These are phyloP conservation scores for Paxillus involutus DNA, from an alignment of 768 basidiomycete species.

Conservation along the genomic window DNA sequence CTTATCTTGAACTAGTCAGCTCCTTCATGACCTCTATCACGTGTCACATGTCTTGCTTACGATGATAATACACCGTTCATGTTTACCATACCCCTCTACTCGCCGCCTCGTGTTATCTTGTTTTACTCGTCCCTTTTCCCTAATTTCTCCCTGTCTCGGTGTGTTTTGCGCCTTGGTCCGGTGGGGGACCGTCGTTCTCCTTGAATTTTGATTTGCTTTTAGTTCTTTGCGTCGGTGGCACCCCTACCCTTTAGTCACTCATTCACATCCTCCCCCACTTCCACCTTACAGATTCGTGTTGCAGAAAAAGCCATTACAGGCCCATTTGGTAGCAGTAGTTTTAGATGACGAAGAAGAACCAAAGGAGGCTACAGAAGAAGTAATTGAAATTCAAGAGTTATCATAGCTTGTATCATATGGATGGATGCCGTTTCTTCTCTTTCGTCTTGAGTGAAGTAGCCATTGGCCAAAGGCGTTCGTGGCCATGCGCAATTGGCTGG, in stretches of 20 bases:
- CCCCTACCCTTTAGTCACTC: slow-evolving; percentile 4
- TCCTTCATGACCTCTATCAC: slow-evolving; percentile 13
- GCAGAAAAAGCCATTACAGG: slow-evolving; percentile 20
- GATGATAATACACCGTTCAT: slow-evolving; percentile 24
- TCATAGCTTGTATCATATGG: slow-evolving; percentile 33
- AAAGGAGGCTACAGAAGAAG: slow-evolving; percentile 31
- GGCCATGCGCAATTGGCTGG: too few relatives aligned
- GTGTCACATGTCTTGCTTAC: slow-evolving; percentile 31
- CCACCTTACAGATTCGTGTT: slow-evolving; percentile 19
- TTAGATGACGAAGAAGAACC: slow-evolving; percentile 22
- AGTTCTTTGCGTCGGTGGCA: slow-evolving; percentile 16
- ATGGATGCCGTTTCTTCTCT: background rate
- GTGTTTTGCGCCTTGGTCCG: slow-evolving; percentile 20
- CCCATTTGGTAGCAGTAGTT: slow-evolving; percentile 27
- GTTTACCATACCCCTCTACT: slow-evolving; percentile 31
- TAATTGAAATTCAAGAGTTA: slow-evolving; percentile 29
- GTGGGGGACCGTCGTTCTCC: slow-evolving; percentile 17
- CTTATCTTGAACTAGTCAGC: slow-evolving; percentile 16
- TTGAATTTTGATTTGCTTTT: slow-evolving; percentile 10
- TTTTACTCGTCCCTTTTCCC: slow-evolving; percentile 20
- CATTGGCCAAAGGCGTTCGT: too few relatives aligned
- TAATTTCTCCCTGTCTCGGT: slow-evolving; percentile 20
- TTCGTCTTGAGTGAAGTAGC: background rate
- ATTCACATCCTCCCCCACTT: slow-evolving; percentile 10
- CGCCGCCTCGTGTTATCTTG: slow-evolving; percentile 29